These are phyloP conservation scores for Lentinula edodes DNA, from an alignment of 768 basidiomycete genomes.

Conservation along the genomic window DNA sequence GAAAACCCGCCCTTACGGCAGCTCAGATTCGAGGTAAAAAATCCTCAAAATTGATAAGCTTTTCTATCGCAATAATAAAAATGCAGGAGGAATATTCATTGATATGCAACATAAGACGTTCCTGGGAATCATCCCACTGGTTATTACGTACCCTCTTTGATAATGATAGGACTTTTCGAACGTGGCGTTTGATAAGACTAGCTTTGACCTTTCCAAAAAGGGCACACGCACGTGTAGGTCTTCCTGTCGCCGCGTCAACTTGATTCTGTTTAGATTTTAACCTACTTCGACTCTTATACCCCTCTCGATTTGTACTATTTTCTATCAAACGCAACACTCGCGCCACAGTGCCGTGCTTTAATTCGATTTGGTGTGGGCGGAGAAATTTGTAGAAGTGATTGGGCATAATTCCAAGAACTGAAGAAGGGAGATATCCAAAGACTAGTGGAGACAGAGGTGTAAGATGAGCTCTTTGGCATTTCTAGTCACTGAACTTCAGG, in stretches of 20 bases:
- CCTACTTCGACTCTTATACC: no score
- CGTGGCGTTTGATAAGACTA: not conserved
- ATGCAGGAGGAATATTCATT: slow-evolving; percentile 17
- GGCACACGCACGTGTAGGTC: no score
- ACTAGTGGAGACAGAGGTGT: not conserved
- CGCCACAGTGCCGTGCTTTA: not conserved
- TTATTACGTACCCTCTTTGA: not conserved
- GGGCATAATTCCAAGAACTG: not conserved
- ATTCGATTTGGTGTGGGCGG: not conserved
- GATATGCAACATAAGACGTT: slow-evolving; percentile 37
- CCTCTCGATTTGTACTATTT: no score
- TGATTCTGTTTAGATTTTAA: no score
- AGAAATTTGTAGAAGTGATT: not conserved
- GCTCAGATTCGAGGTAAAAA: not conserved
- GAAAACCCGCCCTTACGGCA: no score
- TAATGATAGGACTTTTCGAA: not conserved
- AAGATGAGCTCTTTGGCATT: slow-evolving; percentile 68
- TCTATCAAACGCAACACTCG: no score
- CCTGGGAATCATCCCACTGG: slow-evolving; percentile 44
- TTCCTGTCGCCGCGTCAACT: no score
- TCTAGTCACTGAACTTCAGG: slow-evolving; percentile 72
- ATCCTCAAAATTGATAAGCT: slow-evolving; percentile 2
- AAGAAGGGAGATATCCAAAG: not conserved
- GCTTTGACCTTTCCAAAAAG: no score
- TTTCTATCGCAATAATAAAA: slow-evolving; percentile 8